Conservation (phyloP, 2,329 filamentous ascomycete genomes). For the Colletotrichum endophyticum region DNA sequence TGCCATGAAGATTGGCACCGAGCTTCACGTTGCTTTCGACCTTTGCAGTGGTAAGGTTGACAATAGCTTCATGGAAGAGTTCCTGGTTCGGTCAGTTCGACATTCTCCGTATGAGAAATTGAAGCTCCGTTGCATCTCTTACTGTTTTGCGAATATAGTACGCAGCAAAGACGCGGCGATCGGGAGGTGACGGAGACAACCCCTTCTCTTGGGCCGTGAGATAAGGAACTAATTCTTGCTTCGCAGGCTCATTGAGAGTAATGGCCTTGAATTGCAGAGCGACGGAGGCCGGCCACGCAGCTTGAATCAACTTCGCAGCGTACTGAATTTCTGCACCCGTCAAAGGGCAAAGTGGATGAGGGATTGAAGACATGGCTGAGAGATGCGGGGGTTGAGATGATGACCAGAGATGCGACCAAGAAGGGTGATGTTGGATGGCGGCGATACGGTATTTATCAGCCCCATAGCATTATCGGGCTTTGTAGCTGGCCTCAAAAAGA, state of each 20-base stretch:
- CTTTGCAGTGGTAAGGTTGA: constrained; percentile 52
- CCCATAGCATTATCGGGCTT: not conserved
- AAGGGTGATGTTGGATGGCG: not conserved
- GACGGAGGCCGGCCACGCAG: constrained; percentile 59
- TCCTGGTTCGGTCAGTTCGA: constrained; percentile 42
- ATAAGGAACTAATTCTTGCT: constrained; percentile 55
- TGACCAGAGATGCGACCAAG: not conserved
- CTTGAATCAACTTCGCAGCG: constrained; percentile 52
- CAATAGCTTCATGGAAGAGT: constrained; percentile 66
- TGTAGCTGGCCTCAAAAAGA: constrained; percentile 12
- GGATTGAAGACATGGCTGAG: not conserved
- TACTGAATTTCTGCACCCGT: constrained; percentile 60
- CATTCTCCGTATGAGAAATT: not conserved
- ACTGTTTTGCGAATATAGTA: constrained; percentile 68
- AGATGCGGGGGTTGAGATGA: not conserved
- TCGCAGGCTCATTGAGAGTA: constrained; percentile 63
- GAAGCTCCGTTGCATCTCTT: constrained; percentile 25
- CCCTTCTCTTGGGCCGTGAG: constrained; percentile 52
- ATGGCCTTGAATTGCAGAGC: constrained; percentile 67
- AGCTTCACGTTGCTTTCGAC: constrained; percentile 65
- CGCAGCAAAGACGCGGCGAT: constrained; percentile 57
- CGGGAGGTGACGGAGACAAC: constrained; percentile 33
- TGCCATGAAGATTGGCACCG: constrained; percentile 62
- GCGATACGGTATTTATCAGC: not conserved
- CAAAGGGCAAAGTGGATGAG: constrained; percentile 65